Evolutionary conservation across 495 filamentous ascomycete genomes (phyloP).

Genomic region (Achaetomiella virescens): DNA sequence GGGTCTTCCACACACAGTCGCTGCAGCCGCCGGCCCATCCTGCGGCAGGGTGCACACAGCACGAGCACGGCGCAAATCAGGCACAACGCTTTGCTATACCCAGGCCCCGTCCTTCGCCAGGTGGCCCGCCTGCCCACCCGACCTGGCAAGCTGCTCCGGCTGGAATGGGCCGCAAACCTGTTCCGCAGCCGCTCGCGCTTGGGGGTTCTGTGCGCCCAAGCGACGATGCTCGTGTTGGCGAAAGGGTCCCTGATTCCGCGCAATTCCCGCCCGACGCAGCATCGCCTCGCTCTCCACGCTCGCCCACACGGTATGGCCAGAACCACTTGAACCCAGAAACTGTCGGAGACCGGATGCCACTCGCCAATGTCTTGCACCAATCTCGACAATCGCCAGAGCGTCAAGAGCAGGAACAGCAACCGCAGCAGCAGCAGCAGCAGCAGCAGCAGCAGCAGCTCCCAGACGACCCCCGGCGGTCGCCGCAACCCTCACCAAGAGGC

Average conservation of each 20-base stretch:
- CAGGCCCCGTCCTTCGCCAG: conserved; percentile 15
- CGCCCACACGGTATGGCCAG: conserved; percentile 43
- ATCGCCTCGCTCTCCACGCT: conserved; percentile 48
- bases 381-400: conserved; percentile 7
- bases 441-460: conserved; percentile 13
- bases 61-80: conserved; percentile 31
- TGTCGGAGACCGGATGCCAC: conserved; percentile 27
- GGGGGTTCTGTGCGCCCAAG: conserved; percentile 31
- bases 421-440: conserved; percentile 10
- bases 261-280: conserved; percentile 29
- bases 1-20: conserved; percentile 21
- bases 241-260: conserved; percentile 33
- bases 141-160: conserved; percentile 12
- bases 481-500: conserved; percentile 18
- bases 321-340: conserved; percentile 23
- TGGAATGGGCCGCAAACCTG: conserved; percentile 50
- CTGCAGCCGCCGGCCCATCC: conserved; percentile 15
- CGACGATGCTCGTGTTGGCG: conserved; percentile 29
- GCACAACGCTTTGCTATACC: conserved; percentile 23
- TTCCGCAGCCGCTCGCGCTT: conserved; percentile 48
- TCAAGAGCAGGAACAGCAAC: conserved; percentile 9
- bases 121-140: conserved; percentile 22
- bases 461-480: conserved; percentile 8
- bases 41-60: conserved; percentile 20
- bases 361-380: conserved; percentile 34